Conservation (phyloP, 2,329 filamentous ascomycete species). For the Paracorniculantispora psalliotae region DNA sequence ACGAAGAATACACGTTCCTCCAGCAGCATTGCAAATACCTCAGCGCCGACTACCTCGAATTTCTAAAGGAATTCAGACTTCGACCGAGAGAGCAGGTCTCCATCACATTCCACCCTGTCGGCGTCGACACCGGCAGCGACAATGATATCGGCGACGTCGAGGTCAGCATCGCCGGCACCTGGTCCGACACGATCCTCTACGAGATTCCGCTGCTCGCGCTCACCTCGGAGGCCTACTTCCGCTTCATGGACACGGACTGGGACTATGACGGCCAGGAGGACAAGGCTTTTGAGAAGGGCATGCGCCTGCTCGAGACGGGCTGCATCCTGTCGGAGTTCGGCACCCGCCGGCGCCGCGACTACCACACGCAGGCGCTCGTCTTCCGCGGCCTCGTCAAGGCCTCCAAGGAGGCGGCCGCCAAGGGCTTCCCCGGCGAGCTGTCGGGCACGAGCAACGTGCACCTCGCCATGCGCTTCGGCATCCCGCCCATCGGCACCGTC, state of each 20-base stretch:
- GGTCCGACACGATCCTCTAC: constrained; percentile 95
- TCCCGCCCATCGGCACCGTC: constrained; percentile 78
- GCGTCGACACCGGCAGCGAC: constrained; percentile 55
- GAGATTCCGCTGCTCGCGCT: constrained; percentile 91
- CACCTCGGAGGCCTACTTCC: constrained; percentile 95
- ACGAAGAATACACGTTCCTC: constrained; percentile 77
- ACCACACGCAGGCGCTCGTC: constrained; percentile 90
- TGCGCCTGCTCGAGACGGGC: constrained; percentile 69
- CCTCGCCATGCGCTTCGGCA: constrained; percentile 86
- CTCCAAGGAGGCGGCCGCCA: constrained; percentile 61
- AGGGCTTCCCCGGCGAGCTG: constrained; percentile 66
- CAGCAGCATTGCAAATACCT: constrained; percentile 77
- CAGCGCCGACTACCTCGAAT: constrained; percentile 69
- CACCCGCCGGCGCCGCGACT: constrained; percentile 81
- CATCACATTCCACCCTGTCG: constrained; percentile 57
- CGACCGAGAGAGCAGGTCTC: constrained; percentile 75
- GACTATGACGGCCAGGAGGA: constrained; percentile 81
- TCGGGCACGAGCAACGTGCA: constrained; percentile 95
- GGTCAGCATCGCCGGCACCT: constrained; percentile 73
- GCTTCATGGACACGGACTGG: constrained; percentile 93
- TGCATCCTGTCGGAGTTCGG: constrained; percentile 95
- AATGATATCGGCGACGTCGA: constrained; percentile 68
- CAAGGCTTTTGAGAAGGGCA: constrained; percentile 76
- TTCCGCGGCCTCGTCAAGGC: constrained; percentile 81
- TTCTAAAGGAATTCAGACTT: constrained; percentile 75